phyloP scores from a whole-genome alignment of 441 rosid species.

The Rhodomyrtus psidioides region DNA sequence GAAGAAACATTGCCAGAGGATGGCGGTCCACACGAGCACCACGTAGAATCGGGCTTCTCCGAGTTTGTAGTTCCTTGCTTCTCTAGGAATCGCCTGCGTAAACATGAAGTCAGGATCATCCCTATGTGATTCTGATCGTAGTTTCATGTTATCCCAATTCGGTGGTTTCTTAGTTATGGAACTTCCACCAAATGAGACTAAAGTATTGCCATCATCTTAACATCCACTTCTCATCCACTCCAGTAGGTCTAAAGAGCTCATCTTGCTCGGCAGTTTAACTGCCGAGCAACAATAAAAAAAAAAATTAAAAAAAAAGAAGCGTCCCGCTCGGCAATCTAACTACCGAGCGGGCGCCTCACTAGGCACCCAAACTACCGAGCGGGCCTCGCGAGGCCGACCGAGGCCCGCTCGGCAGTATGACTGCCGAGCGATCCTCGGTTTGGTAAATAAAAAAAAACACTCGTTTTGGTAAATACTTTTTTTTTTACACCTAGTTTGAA shows the following conservation, averaged over 20 bases:
- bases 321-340: too few relatives aligned
- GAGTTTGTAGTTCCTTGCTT: not conserved
- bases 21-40: not conserved
- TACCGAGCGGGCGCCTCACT: too few relatives aligned
- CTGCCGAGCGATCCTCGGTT: too few relatives aligned
- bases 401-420: too few relatives aligned
- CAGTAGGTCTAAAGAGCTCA: not conserved
- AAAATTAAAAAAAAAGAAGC: too few relatives aligned
- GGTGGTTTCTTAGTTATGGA: not conserved
- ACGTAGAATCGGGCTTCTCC: not conserved
- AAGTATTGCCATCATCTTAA: not conserved
- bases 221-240: not conserved
- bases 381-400: too few relatives aligned
- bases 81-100: constrained; percentile 3
- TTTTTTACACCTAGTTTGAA: too few relatives aligned
- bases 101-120: not conserved
- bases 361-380: too few relatives aligned
- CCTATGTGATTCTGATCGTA: not conserved
- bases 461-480: too few relatives aligned
- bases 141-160: not conserved
- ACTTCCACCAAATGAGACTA: not conserved
- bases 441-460: too few relatives aligned
- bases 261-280: too few relatives aligned
- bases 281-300: too few relatives aligned
- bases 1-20: constrained; percentile 2